Percentiles rank a stretch among this genome's conserved stretches.
These are phyloP conservation scores for Myotisia sp. DNA, from an alignment of 2,329 filamentous ascomycete genomes.

Conservation along the genomic window DNA sequence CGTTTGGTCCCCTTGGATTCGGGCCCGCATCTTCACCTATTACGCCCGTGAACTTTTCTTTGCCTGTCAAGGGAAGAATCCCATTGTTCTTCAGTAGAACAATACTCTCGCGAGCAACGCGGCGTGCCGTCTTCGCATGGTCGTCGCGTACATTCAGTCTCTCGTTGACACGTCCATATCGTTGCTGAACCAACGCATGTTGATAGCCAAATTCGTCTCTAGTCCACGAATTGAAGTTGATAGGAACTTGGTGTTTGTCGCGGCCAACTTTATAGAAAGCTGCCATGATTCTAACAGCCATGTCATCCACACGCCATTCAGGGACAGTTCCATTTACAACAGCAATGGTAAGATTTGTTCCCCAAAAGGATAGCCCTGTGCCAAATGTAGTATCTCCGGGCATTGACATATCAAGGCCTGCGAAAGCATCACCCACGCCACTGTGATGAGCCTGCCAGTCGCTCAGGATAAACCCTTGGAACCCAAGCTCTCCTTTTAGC, in stretches of 20 bases:
- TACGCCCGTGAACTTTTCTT: slow-evolving; percentile 60
- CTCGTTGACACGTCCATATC: slow-evolving; percentile 56
- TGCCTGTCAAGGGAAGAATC: slow-evolving; percentile 57
- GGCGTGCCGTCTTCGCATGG: slow-evolving; percentile 58
- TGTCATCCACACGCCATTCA: slow-evolving; percentile 77
- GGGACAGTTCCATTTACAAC: slow-evolving; percentile 82
- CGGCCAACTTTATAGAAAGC: slow-evolving; percentile 51
- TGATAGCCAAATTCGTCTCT: slow-evolving; percentile 56
- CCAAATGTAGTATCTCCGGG: slow-evolving; percentile 69
- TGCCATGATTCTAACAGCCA: slow-evolving; percentile 66
- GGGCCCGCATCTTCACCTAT: slow-evolving; percentile 73
- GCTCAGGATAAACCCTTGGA: slow-evolving; percentile 53
- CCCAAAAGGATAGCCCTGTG: slow-evolving; percentile 62
- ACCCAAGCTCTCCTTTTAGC: slow-evolving; percentile 60
- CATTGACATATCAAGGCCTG: slow-evolving; percentile 71
- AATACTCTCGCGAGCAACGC: slow-evolving; percentile 63
- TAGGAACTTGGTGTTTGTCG: slow-evolving; percentile 37
- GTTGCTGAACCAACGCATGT: slow-evolving; percentile 48
- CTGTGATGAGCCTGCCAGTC: slow-evolving; percentile 70
- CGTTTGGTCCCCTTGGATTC: slow-evolving; percentile 62
- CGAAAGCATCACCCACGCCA: slow-evolving; percentile 49
- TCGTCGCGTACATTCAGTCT: slow-evolving; percentile 71
- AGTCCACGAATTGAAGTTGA: slow-evolving; percentile 87
- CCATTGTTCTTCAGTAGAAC: slow-evolving; percentile 81
- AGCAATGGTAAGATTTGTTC: slow-evolving; percentile 71